Conservation (phyloP, 306 rosid species). For the Canavalia gladiata region DNA sequence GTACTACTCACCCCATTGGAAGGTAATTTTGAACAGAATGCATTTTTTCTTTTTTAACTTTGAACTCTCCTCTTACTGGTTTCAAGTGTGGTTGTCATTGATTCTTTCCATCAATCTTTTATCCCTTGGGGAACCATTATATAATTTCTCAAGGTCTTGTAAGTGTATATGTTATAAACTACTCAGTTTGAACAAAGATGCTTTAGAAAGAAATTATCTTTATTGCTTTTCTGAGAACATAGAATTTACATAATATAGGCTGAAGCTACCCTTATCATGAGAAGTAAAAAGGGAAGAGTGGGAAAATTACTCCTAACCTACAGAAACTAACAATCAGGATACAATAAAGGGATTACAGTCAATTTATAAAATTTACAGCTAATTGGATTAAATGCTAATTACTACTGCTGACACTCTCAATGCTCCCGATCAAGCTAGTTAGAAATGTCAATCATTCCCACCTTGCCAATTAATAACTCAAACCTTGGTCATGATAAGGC, state of each 20-base stretch:
- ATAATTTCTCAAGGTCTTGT: too few species aligned
- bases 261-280: neutral
- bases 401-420: neutral
- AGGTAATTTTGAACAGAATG: conserved; percentile 65
- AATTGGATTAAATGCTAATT: neutral
- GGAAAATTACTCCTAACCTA: neutral
- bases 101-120: conserved; percentile 22
- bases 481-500: too few species aligned
- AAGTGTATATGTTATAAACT: too few species aligned
- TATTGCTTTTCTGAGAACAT: neutral
- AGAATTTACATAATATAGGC: neutral
- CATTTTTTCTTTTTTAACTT: conserved; percentile 29
- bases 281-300: conserved; percentile 7
- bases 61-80: conserved; percentile 21
- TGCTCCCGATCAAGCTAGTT: too few species aligned
- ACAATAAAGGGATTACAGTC: neutral
- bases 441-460: too few species aligned
- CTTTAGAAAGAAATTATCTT: neutral
- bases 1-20: conserved; percentile 98
- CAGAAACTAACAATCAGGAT: neutral
- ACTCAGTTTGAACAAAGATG: neutral
- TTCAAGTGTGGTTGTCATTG: conserved; percentile 19
- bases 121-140: neutral
- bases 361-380: neutral
- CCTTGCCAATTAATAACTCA: too few species aligned